Conservation (phyloP, 768 basidiomycete species). For the Calocybe cyanea region DNA sequence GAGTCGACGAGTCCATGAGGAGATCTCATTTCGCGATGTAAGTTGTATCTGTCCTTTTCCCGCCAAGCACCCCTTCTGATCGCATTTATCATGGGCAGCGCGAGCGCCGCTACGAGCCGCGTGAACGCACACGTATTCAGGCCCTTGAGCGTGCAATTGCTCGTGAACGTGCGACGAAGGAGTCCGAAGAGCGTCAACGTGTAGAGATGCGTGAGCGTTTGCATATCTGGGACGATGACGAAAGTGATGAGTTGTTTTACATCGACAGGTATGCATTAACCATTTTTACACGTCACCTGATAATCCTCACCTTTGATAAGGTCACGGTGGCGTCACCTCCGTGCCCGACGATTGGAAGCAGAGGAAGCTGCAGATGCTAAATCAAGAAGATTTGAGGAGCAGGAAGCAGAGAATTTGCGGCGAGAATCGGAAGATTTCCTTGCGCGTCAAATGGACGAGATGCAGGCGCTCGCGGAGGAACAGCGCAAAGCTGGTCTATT, state of each 20-base stretch:
- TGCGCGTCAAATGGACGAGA: constrained; percentile 91
- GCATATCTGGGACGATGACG: constrained; percentile 90
- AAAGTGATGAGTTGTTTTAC: constrained; percentile 91
- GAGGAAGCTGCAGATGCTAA: constrained; percentile 85
- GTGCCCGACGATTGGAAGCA: constrained; percentile 63
- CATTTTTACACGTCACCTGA: not conserved
- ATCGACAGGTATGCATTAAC: constrained; percentile 67
- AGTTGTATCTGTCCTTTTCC: constrained; percentile 26
- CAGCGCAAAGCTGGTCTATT: constrained; percentile 89
- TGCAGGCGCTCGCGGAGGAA: constrained; percentile 87
- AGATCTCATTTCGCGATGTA: constrained; percentile 83
- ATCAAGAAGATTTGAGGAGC: constrained; percentile 77
- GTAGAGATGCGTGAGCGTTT: constrained; percentile 76
- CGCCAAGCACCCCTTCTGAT: not conserved
- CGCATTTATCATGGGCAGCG: constrained; percentile 44
- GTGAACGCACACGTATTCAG: constrained; percentile 80
- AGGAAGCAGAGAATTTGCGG: constrained; percentile 82
- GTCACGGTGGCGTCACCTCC: constrained; percentile 80
- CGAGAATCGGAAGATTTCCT: constrained; percentile 93
- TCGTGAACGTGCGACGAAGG: constrained; percentile 65
- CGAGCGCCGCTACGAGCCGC: constrained; percentile 89
- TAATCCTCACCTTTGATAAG: constrained; percentile 33
- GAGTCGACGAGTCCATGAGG: constrained; percentile 71
- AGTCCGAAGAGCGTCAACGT: constrained; percentile 77
- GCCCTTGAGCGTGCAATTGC: constrained; percentile 72